A percentile compares a stretch with the other conserved stretches of the same genome.
These are phyloP conservation scores for Pouteria campechiana DNA, from an alignment of 179 eudicot species.

Conservation along the genomic window DNA sequence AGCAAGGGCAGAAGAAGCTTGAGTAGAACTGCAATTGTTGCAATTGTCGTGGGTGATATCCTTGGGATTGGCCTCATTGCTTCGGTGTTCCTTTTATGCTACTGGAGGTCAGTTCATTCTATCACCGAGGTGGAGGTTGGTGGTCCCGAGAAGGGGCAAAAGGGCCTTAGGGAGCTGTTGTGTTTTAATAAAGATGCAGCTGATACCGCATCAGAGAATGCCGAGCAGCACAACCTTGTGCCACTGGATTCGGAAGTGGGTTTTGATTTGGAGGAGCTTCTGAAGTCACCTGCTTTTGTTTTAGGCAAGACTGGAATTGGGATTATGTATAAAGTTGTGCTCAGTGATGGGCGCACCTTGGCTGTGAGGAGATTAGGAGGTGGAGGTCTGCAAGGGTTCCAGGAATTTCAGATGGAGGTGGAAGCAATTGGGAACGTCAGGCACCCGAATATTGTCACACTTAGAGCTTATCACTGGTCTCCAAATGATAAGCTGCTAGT, in stretches of 20 bases:
- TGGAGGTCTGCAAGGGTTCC: constrained; percentile 91
- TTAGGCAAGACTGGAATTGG: constrained; percentile 95
- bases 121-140: constrained; percentile 23
- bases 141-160: constrained; percentile 27
- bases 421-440: constrained; percentile 92
- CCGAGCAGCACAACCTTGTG: constrained; percentile 79
- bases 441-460: constrained; percentile 72
- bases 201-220: constrained; percentile 62
- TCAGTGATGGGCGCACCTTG: constrained; percentile 68
- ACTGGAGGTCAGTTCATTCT: constrained; percentile 38
- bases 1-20: constrained; percentile 36
- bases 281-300: constrained; percentile 93
- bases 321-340: constrained; percentile 92
- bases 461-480: constrained; percentile 94
- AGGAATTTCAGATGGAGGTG: constrained; percentile 91
- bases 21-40: constrained; percentile 33
- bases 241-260: constrained; percentile 60
- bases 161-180: constrained; percentile 45
- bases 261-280: constrained; percentile 86
- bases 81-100: constrained; percentile 67
- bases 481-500: constrained; percentile 95
- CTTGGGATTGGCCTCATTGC: constrained; percentile 82
- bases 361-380: constrained; percentile 96
- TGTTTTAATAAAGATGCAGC: constrained; percentile 79
- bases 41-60: constrained; percentile 52